Base-by-base conservation (phyloP, 2,329 filamentous ascomycete species). In the Colletotrichum paranaense region DNA sequence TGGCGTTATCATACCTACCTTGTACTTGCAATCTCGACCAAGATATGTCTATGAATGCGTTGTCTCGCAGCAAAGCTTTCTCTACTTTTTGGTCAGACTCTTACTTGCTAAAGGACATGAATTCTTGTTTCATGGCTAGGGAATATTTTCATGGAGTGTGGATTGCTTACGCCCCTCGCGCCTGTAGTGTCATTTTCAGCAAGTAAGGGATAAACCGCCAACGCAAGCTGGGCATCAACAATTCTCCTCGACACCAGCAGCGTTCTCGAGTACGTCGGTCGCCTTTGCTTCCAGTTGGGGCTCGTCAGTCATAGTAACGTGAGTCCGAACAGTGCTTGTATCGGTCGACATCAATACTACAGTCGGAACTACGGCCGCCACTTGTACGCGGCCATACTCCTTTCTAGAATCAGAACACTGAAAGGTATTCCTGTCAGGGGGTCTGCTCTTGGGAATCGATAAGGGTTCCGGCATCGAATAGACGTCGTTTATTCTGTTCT, bases 301-400 rank as follows among this genome's bases (percentile, higher is more conserved):
- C 93, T 95, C 78, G 90, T 88, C 11, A 92, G 88, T 22, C 93
- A 93, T 0, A 89, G 88, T 52, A 93, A 92, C 69, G 93, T 95
- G 77, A 90, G 88, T 6, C 79, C 95, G 60, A 92, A 91, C 0
- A 92, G 93, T 0, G 92, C 94, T 0, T 94, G 92, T 75, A 87
- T 95, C 1, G 91, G 91, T 0, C 91, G 93, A 80, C 85, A 91
- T 1, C 88, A 92, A 73, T 85, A 93, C 57, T 93, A 93, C 75
- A 93, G 92, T 0, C 84, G 91, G 35, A 32, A 32, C 30, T 26
- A 26, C 26, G 26, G 30, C 30, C 30, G 30, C 30, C 91, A 92
- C 74, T 93, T 92, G 76, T 91, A 91, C 1, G 94, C 92, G 1
- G 90, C 90, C 63, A 94, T 16, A 38, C 14, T 24, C 30, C n/a